phyloP scores from a whole-genome alignment of 441 rosid species.

The Arabidopsis hybrid region DNA sequence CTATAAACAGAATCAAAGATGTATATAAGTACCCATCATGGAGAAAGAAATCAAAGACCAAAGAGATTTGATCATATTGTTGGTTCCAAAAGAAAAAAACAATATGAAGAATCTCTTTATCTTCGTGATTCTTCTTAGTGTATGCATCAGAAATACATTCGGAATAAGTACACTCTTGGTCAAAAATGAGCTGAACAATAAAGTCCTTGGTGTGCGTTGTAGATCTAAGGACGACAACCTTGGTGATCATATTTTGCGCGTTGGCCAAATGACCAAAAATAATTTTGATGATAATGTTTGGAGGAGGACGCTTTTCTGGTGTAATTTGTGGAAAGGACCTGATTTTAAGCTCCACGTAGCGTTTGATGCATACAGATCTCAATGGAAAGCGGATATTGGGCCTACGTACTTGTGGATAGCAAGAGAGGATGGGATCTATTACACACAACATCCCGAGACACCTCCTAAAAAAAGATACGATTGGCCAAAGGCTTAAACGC shows the following conservation, averaged over 20 bases:
- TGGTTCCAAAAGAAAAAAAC: not conserved
- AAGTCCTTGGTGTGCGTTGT: slow-evolving; percentile 24
- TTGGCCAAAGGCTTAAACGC: slow-evolving; percentile 14
- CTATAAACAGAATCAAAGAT: too few species aligned
- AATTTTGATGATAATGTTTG: slow-evolving; percentile 10
- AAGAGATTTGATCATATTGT: not conserved
- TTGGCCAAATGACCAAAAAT: slow-evolving; percentile 12
- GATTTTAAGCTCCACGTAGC: slow-evolving; percentile 20
- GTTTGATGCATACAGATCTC: slow-evolving; percentile 28
- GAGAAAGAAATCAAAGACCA: not conserved
- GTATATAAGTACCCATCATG: too few species aligned
- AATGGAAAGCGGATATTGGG: not conserved
- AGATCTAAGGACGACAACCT: slow-evolving; percentile 33
- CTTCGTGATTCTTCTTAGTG: slow-evolving; percentile 8
- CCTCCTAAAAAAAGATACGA: not conserved
- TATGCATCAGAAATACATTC: slow-evolving; percentile 16
- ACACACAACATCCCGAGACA: not conserved
- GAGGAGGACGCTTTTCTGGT: slow-evolving; percentile 22
- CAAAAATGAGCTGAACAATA: slow-evolving; percentile 19
- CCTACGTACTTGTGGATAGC: slow-evolving; percentile 21
- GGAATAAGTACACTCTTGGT: slow-evolving; percentile 11
- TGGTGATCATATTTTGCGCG: slow-evolving; percentile 23
- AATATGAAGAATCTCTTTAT: slow-evolving; percentile 28
- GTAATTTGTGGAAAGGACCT: slow-evolving; percentile 36
- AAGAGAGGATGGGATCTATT: slow-evolving; percentile 38